These are phyloP conservation scores for Allantophomopsis lycopodina DNA, from an alignment of 2,329 filamentous ascomycete genomes.

Conservation along the genomic window DNA sequence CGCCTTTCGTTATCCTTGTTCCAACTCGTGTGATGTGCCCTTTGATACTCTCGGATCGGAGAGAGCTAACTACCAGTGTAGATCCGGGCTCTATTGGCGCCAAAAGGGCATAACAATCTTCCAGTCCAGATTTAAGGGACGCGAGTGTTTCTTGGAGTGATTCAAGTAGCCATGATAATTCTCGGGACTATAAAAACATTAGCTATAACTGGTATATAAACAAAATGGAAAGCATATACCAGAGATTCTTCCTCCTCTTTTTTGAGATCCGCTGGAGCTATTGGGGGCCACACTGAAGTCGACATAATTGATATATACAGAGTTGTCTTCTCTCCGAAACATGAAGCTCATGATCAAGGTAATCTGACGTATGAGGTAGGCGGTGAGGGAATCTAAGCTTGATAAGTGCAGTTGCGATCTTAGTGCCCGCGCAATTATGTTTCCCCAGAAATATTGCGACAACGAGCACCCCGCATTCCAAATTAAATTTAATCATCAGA, in stretches of 20 bases:
- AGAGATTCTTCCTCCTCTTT: slow-evolving; percentile 16
- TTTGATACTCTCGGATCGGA: slow-evolving; percentile 80
- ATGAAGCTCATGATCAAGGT: neutral
- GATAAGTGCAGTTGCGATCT: neutral
- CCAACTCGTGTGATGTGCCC: slow-evolving; percentile 84
- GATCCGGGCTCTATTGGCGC: slow-evolving; percentile 74
- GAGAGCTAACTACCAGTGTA: slow-evolving; percentile 79
- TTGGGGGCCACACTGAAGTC: slow-evolving; percentile 14
- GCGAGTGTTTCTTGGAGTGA: slow-evolving; percentile 18
- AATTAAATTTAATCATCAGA: no score
- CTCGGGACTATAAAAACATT: slow-evolving; percentile 11
- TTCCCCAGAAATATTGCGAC: no score
- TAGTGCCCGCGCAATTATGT: neutral
- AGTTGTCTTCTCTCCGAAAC: neutral
- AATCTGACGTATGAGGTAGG: slow-evolving; percentile 1
- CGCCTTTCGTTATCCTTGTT: slow-evolving; percentile 81
- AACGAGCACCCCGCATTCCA: no score
- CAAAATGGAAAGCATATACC: slow-evolving; percentile 6
- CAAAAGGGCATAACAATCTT: slow-evolving; percentile 80
- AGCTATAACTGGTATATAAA: slow-evolving; percentile 1
- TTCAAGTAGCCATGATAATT: slow-evolving; percentile 20
- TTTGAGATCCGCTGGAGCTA: slow-evolving; percentile 10
- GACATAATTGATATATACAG: slow-evolving; percentile 5
- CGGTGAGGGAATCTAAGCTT: neutral
- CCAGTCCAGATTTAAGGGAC: slow-evolving; percentile 45